Evolutionary conservation across 129 eudicot genomes (phyloP).

Genomic region (Smallanthus sonchifolius): DNA sequence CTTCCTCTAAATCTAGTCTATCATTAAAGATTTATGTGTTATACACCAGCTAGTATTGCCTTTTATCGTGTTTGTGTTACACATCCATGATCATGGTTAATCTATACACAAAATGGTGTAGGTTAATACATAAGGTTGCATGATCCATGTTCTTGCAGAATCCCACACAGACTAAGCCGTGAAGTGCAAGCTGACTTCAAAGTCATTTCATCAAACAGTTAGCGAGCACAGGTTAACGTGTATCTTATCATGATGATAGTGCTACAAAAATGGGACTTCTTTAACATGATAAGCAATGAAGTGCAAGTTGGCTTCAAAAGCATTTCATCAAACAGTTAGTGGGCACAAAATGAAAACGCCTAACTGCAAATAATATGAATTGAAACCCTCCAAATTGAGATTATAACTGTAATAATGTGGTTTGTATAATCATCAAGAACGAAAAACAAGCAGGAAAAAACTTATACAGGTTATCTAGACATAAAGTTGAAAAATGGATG

Average conservation of each 20-base stretch:
- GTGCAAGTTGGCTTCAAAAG: slow-evolving; percentile 6
- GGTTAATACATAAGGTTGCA: background rate
- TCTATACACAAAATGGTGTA: background rate
- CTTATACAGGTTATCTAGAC: too few relatives aligned
- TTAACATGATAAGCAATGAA: background rate
- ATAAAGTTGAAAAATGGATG: too few relatives aligned
- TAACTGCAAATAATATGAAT: background rate
- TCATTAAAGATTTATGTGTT: background rate
- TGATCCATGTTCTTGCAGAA: slow-evolving; percentile 1
- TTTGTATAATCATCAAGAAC: too few relatives aligned
- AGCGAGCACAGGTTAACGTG: background rate
- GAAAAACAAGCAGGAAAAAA: too few relatives aligned
- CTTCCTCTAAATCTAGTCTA: background rate
- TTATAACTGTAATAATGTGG: too few relatives aligned
- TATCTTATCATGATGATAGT: slow-evolving; percentile 1
- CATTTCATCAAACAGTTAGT: slow-evolving; percentile 32
- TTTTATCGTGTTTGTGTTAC: background rate
- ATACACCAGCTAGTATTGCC: background rate
- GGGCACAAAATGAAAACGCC: slow-evolving; percentile 8
- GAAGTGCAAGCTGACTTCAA: too few relatives aligned
- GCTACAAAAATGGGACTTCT: background rate
- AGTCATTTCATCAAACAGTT: too few relatives aligned
- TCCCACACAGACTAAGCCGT: background rate
- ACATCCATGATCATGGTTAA: slow-evolving; percentile 1
- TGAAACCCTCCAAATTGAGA: background rate